phyloP scores from a whole-genome alignment of 495 filamentous ascomycete species.

The Physcia stellaris region DNA sequence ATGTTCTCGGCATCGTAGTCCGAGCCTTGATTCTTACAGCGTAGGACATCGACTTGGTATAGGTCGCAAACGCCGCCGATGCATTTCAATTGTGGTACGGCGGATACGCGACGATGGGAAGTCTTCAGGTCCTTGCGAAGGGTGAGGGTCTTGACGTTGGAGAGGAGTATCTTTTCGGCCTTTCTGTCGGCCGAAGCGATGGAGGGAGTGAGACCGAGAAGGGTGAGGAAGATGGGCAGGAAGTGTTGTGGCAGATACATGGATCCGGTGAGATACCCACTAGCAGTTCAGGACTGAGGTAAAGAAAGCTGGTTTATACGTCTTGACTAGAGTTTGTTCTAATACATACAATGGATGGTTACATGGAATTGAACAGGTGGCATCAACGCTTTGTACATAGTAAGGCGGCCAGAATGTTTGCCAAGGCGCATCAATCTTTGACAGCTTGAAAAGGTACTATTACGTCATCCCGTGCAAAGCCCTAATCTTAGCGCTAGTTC shows the following conservation, averaged over 20 bases:
- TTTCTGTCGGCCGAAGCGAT: slow-evolving; percentile 23
- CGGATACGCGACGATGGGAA: slow-evolving; percentile 56
- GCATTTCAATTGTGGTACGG: slow-evolving; percentile 70
- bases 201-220: slow-evolving; percentile 11
- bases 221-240: slow-evolving; percentile 19
- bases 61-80: slow-evolving; percentile 49
- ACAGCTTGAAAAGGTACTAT: too few relatives aligned
- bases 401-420: too few relatives aligned
- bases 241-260: slow-evolving; percentile 26
- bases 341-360: too few relatives aligned
- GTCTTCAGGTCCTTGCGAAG: slow-evolving; percentile 51
- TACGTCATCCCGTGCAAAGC: too few relatives aligned
- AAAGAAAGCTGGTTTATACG: background rate
- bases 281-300: background rate
- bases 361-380: too few relatives aligned
- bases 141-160: slow-evolving; percentile 64
- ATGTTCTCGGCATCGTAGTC: slow-evolving; percentile 58
- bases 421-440: too few relatives aligned
- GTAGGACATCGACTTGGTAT: slow-evolving; percentile 67
- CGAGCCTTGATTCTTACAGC: slow-evolving; percentile 71
- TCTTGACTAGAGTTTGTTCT: too few relatives aligned
- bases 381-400: too few relatives aligned
- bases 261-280: background rate
- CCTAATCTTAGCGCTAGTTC: too few relatives aligned
- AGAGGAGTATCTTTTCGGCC: slow-evolving; percentile 57